Evolutionary conservation across 305 asterid species (phyloP).

Genomic region (Fraxinus baroniana): DNA sequence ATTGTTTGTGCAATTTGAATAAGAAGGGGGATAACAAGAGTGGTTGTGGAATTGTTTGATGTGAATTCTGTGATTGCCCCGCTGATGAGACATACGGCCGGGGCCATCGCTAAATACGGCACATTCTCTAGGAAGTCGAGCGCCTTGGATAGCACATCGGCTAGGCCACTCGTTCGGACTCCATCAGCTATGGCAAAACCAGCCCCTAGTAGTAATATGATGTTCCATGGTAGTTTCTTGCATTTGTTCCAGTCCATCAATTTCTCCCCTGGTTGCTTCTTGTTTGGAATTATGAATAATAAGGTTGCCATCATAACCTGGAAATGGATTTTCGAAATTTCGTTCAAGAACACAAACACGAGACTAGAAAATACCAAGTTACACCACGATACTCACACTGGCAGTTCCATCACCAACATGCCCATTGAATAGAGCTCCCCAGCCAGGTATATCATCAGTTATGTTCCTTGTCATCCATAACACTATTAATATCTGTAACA

Average conservation of each 20-base stretch:
- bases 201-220: slow-evolving; percentile 73
- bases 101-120: slow-evolving; percentile 79
- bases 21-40: slow-evolving; percentile 63
- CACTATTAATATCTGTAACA: slow-evolving; percentile 50
- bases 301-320: slow-evolving; percentile 93
- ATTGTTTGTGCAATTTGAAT: slow-evolving; percentile 65
- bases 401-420: slow-evolving; percentile 95
- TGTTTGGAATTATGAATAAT: slow-evolving; percentile 79
- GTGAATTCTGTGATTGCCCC: slow-evolving; percentile 73
- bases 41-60: slow-evolving; percentile 75
- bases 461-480: slow-evolving; percentile 94
- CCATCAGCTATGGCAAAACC: slow-evolving; percentile 95
- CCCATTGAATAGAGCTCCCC: slow-evolving; percentile 75
- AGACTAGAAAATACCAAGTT: not conserved
- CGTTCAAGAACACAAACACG: not conserved
- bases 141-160: slow-evolving; percentile 55
- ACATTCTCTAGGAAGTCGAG: slow-evolving; percentile 54
- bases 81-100: slow-evolving; percentile 62
- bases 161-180: slow-evolving; percentile 75
- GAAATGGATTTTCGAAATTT: not conserved
- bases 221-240: slow-evolving; percentile 87
- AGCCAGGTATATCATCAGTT: slow-evolving; percentile 87
- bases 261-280: slow-evolving; percentile 69
- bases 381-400: slow-evolving; percentile 47
- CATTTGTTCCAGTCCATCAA: slow-evolving; percentile 98